Evolutionary conservation across 2,329 filamentous ascomycete genomes (phyloP).

Genomic region (Arthrobotrys megalospora): DNA sequence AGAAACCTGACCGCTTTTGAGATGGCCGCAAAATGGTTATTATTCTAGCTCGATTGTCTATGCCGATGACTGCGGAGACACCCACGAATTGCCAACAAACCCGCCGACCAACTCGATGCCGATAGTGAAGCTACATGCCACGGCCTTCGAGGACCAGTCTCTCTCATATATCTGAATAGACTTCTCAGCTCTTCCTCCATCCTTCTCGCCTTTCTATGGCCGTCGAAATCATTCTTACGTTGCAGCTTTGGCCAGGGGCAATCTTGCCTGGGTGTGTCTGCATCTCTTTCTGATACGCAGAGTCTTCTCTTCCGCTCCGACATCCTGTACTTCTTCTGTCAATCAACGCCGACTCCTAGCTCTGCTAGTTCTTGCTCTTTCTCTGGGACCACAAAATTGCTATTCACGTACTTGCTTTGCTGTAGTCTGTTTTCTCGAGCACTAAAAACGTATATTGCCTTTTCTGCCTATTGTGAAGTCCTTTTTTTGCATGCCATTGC

Average conservation of each 20-base stretch:
- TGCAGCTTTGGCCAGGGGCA: slow-evolving; percentile 2
- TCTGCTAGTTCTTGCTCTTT: slow-evolving; percentile 25
- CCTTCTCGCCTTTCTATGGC: slow-evolving; percentile 16
- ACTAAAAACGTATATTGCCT: slow-evolving; percentile 36
- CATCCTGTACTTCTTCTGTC: slow-evolving; percentile 31
- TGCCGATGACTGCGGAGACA: no score
- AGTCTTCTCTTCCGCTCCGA: slow-evolving; percentile 8
- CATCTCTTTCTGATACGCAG: slow-evolving; percentile 7
- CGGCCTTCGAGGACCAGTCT: no score
- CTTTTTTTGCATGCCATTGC: not conserved
- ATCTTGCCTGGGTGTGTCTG: not conserved
- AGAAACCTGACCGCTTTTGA: no score
- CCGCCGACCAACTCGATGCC: no score
- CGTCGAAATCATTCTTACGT: slow-evolving; percentile 12
- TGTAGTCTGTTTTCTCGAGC: slow-evolving; percentile 20
- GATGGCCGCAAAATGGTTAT: no score
- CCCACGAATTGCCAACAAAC: no score
- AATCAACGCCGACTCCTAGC: slow-evolving; percentile 23
- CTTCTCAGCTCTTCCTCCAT: not conserved
- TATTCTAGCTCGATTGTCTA: no score
- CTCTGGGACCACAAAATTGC: slow-evolving; percentile 12
- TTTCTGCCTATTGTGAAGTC: slow-evolving; percentile 12
- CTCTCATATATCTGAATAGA: not conserved
- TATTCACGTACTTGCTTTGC: slow-evolving; percentile 16
- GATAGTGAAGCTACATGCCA: no score